phyloP scores from a whole-genome alignment of 345 rosid species.

The Eucalyptus camaldulensis region DNA sequence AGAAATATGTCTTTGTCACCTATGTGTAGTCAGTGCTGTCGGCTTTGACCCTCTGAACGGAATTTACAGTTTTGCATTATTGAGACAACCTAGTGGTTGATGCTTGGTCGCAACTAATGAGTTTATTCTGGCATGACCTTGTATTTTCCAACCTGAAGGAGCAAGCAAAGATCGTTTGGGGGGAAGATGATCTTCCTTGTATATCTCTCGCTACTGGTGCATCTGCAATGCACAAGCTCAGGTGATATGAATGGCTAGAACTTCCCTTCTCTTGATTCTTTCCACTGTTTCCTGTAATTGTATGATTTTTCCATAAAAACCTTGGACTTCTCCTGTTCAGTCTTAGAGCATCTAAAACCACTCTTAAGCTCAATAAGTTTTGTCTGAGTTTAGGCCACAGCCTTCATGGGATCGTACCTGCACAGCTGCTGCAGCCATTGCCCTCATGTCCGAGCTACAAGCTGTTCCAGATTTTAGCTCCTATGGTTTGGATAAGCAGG shows the following conservation, averaged over 20 bases:
- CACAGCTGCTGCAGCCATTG: slow-evolving; percentile 85
- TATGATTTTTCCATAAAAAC: background rate
- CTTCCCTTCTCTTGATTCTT: background rate
- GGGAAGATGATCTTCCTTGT: slow-evolving; percentile 62
- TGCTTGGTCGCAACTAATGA: background rate
- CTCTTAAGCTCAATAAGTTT: background rate
- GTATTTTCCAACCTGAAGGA: slow-evolving; percentile 28
- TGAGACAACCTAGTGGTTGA: background rate
- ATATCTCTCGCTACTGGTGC: slow-evolving; percentile 67
- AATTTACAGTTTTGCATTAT: background rate
- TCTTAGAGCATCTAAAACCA: background rate
- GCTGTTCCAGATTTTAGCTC: slow-evolving; percentile 41
- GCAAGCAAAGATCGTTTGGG: slow-evolving; percentile 61
- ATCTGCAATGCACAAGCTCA: slow-evolving; percentile 89
- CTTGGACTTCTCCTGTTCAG: background rate
- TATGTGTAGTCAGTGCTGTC: background rate
- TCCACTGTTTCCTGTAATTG: background rate
- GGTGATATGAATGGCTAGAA: slow-evolving; percentile 24
- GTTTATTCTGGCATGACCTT: background rate
- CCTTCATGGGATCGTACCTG: slow-evolving; percentile 98
- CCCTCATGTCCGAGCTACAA: slow-evolving; percentile 65
- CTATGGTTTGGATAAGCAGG: slow-evolving; percentile 41
- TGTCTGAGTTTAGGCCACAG: slow-evolving; percentile 56
- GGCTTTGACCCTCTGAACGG: background rate
- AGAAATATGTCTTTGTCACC: background rate